Percentiles rank a stretch among this genome's conserved stretches.
Evolutionary conservation across 495 filamentous ascomycete genomes (phyloP).

Genomic region (Aspergillus homomorphus): DNA sequence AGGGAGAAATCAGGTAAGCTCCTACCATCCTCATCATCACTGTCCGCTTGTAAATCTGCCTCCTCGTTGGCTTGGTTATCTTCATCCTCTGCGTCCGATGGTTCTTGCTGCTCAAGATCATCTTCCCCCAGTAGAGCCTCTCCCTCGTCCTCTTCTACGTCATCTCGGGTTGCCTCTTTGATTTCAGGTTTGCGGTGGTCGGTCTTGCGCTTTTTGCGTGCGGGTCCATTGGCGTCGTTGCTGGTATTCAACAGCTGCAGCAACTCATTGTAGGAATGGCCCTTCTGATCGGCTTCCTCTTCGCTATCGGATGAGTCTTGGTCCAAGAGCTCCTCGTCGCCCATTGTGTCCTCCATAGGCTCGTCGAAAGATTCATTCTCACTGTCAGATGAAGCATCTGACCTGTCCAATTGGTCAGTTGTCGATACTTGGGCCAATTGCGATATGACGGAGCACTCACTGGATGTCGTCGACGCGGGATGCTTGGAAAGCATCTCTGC

Average conservation of each 20-base stretch:
- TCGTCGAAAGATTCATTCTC: conserved; percentile 20
- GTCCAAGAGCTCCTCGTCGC: conserved; percentile 28
- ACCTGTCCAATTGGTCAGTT: conserved; percentile 28
- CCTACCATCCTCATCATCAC: conserved; percentile 42
- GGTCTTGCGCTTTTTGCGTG: conserved; percentile 67
- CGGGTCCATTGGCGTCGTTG: conserved; percentile 51
- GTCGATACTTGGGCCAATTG: background rate
- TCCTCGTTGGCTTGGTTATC: conserved; percentile 29
- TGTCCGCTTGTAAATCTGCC: conserved; percentile 40
- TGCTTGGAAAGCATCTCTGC: conserved; percentile 31
- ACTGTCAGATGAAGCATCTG: conserved; percentile 33
- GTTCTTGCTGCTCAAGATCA: conserved; percentile 36
- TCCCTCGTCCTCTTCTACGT: conserved; percentile 21
- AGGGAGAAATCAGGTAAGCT: background rate
- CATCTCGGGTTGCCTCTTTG: conserved; percentile 12
- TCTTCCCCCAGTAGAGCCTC: conserved; percentile 26
- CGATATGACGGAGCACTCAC: conserved; percentile 23
- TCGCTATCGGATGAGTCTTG: conserved; percentile 43
- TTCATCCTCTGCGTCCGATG: conserved; percentile 45
- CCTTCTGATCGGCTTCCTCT: conserved; percentile 42
- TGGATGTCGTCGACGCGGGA: conserved; percentile 42
- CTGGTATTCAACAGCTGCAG: conserved; percentile 57
- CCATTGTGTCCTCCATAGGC: conserved; percentile 23
- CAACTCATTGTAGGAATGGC: conserved; percentile 61
- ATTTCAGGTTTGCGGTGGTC: conserved; percentile 31